Evolutionary conservation across 257 asterid species (phyloP), one percentile per base, ranked within the genome.

Genomic region (Sherardia arvensis): DNA sequence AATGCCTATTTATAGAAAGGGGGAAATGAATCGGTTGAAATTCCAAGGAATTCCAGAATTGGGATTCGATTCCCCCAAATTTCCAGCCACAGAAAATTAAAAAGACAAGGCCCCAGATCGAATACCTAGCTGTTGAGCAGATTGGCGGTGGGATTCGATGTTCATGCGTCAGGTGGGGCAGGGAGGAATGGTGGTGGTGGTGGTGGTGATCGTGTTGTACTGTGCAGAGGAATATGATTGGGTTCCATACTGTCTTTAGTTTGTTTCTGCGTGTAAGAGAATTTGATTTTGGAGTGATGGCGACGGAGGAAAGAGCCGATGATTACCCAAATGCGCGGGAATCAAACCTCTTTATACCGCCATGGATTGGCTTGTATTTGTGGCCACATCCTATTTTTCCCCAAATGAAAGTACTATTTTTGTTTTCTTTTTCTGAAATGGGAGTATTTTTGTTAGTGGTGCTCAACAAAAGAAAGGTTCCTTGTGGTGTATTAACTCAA

Each of bases 71-170:
- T 49, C 62, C 4, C 17, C 15, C 6, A 23, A 62, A 32, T 33
- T 43, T 38, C 21, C 43, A 54, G 55, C 63, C 55, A 43, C 36
- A 61, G 15, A 61, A 38, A n/a, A 14, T 53, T n/a, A 4, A 27
- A 66, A 61, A 51, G 38, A 49, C 38, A 34, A 38, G 30, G 49
- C 53, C 48, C 55, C 55, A 49, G 20, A 49, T 56, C 45, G 67
- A 53, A 61, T 53, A 57, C 71, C 61, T 38, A 59, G 65, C 26
- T 57, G 57, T 55, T 60, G 8, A 1, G 73, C 66, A 59, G 17
- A 22, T 26, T 28, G 59, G 26, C 23, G 63, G 59, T 54, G 12
- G 33, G 47, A 67, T 68, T 62, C 62, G 66, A 36, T 40, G 64
- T 20, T 7, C 51, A 22, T 15, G 3, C 21, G 53, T 45, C 25